Base-by-base conservation (phyloP, 768 basidiomycete genomes). In the Naematelia encephala region DNA sequence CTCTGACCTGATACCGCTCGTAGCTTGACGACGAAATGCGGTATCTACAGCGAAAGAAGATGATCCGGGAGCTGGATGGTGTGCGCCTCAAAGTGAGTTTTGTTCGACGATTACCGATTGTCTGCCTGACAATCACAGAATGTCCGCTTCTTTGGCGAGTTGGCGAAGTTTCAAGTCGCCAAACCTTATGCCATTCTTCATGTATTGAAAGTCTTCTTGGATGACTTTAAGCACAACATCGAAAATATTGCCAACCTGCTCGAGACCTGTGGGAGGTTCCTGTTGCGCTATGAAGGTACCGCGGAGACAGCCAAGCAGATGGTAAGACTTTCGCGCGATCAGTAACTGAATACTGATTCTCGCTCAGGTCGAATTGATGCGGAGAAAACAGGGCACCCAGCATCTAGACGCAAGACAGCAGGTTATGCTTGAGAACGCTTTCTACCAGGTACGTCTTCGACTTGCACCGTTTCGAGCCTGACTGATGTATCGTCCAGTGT, bases 1-100 rank as follows among this genome's bases (percentile, higher is more conserved):
- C 11, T 46, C 46, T 21, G 22, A 42, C 39, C 29, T 62, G 51
- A 56, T 27, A 14, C 2, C n/a, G 26, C 14, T 27, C 22, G 5
- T 68, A 96, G 93, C 83, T 99, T 54, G 93, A 98, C 66, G 94
- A 98, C 67, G 94, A 98, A 74, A 93, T 98, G 74, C 84, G 90
- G 5, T 99, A 97, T 69, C 80, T 99, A 12, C 94, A 98, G 69
- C 82, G 87, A 55, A 97, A 97, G 80, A 91, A 90, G 79, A 86
- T 92, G 1, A 86, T 94, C 26, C 89, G 88, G 70, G 93, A 98
- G 74, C 81, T 98, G 1, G 81, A 88, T 13, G 90, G 93, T 78
- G 82, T 87, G 39, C 82, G 96, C 53, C 79, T 88, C 57, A 96
- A 91, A 84, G 93, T 89, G 60, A 42, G 76, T 63, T 27, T 1